Conservation (phyloP, 2,329 filamentous ascomycete species). For the Alternaria solani region DNA sequence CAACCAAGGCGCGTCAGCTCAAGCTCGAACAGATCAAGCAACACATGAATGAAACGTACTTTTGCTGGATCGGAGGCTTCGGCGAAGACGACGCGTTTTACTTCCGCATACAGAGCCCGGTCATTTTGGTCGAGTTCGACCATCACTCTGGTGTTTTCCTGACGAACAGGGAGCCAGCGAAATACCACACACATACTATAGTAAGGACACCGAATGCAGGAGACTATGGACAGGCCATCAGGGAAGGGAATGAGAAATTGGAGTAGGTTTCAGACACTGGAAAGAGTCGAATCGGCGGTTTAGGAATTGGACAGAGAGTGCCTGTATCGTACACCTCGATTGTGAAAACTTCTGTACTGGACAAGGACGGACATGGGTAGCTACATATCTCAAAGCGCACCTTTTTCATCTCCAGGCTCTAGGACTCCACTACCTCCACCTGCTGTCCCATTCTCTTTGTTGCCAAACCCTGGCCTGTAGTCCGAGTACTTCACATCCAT, state of each 20-base stretch:
- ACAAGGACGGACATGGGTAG: not conserved
- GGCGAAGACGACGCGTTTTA: constrained; percentile 76
- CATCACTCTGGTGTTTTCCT: constrained; percentile 82
- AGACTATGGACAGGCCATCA: constrained; percentile 72
- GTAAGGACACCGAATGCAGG: constrained; percentile 76
- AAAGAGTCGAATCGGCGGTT: not conserved
- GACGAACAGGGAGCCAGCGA: constrained; percentile 74
- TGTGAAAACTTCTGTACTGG: not conserved
- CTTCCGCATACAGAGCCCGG: constrained; percentile 78
- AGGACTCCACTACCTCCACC: not conserved
- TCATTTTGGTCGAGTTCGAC: constrained; percentile 79
- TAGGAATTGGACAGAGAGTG: not conserved
- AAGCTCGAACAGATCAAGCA: constrained; percentile 63
- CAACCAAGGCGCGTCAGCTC: constrained; percentile 61
- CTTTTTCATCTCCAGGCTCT: not conserved
- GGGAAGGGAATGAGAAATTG: constrained; percentile 34
- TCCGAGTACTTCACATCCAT: not conserved
- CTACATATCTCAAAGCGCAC: not conserved
- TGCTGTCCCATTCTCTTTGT: not conserved
- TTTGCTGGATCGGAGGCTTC: constrained; percentile 78
- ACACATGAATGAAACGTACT: constrained; percentile 76
- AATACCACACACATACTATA: constrained; percentile 81
- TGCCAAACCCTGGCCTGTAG: not conserved
- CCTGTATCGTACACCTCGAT: not conserved
- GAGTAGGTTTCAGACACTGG: constrained; percentile 2